Percentiles rank a stretch among this genome's conserved stretches.
Evolutionary conservation across 2,329 filamentous ascomycete genomes (phyloP).

Genomic region (Phaeosphaeriaceae sp.): DNA sequence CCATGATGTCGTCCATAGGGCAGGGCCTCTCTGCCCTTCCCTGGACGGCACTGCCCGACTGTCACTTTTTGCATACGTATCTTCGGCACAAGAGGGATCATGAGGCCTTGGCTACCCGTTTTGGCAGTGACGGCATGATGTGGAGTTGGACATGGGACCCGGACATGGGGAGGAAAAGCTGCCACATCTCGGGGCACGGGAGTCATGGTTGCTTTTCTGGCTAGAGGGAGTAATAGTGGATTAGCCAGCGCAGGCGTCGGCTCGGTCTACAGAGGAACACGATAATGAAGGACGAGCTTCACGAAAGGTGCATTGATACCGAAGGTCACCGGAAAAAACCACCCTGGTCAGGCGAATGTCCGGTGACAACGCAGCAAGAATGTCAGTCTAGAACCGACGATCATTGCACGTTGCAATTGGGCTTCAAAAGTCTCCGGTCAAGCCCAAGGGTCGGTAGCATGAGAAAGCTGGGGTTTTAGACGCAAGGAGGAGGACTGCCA

Average conservation of each 20-base stretch:
- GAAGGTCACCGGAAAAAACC: conserved; percentile 24
- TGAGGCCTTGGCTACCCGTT: conserved; percentile 12
- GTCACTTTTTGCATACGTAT: conserved; percentile 14
- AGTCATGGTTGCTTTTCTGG: conserved; percentile 35
- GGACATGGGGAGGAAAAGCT: conserved; percentile 15
- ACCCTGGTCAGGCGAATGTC: conserved; percentile 16
- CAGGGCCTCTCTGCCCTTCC: neutral
- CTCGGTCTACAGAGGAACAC: conserved; percentile 22
- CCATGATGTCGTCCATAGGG: conserved; percentile 8
- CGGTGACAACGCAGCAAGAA: conserved; percentile 22
- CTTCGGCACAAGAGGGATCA: conserved; percentile 8
- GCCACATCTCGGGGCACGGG: conserved; percentile 17
- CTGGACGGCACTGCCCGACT: neutral
- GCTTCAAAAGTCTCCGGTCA: conserved; percentile 22
- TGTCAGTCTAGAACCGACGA: conserved; percentile 10
- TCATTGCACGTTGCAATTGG: conserved; percentile 23
- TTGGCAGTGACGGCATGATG: conserved; percentile 3
- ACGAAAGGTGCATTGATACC: conserved; percentile 18
- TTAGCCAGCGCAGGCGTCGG: conserved; percentile 41
- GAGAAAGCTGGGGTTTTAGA: conserved; percentile 16
- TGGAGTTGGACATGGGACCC: conserved; percentile 16
- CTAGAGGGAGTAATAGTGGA: conserved; percentile 29
- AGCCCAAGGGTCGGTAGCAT: conserved; percentile 23
- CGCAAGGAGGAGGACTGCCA: conserved; percentile 6
- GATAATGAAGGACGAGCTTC: conserved; percentile 36